Evolutionary conservation across 148 eudicot genomes (phyloP), one percentile per base, ranked within the genome.

Genomic region (Camellia lanceoleosa): DNA sequence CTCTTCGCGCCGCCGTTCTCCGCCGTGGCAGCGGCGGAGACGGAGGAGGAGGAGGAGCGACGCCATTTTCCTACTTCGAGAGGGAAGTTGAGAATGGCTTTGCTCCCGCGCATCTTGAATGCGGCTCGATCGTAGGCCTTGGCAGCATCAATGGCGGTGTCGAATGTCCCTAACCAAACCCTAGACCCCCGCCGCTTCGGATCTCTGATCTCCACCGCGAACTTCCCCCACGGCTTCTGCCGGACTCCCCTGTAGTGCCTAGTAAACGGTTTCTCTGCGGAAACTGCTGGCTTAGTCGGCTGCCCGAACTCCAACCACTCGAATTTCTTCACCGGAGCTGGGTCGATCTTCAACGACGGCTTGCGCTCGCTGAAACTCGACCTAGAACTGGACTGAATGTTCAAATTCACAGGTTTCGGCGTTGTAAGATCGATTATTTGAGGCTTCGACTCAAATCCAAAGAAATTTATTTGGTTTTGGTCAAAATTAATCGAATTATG

Each of bases 111-210:
- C 30, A 89, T 82, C 80, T 79, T 86, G 61, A 86, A 89, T 15
- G 91, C 91, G 49, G 91, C 91, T 67, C 81, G 76, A 5, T 89
- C 91, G 77, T 89, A 89, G 14, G 91, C 91, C 55, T 83, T 83
- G 30, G 91, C 91, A 0, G 91, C 91, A n/a, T 89, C 89, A 2
- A 89, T 42, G 0, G 91, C 86, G 0, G 88, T 83, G 20, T 89
- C 91, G 71, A 83, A 89, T 3, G 91, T 88, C 52, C 91, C 91
- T 7, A 88, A 88, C 91, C 91, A 88, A 7, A 88, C 84, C 63
- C 91, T 75, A 2, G 88, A 84, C 20, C 91, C 91, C 7, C 83
- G 82, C 13, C 80, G 79, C 58, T 87, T 89, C 20, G 91, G 91
- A 68, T 89, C 91, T 10, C 91, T 80, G 65, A 89, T 89, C 80